Conservation (phyloP, 2,329 filamentous ascomycete species). For the Aspergillus puulaauensis region DNA sequence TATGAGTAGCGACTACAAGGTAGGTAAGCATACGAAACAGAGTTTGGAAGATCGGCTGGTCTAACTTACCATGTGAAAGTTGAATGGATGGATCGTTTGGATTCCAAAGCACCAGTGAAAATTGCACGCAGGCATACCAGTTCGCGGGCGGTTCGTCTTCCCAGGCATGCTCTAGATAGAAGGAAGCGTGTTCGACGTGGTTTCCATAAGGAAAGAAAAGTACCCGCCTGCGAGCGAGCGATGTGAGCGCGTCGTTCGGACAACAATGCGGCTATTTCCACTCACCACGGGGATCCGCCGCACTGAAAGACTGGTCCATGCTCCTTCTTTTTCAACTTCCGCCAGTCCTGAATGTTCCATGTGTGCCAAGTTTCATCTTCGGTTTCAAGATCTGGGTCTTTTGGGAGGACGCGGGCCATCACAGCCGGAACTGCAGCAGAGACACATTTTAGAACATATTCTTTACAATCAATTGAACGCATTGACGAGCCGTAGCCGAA, state of each 20-base stretch:
- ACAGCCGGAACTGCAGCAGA: conserved; percentile 70
- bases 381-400: conserved; percentile 76
- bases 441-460: conserved; percentile 15
- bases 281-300: conserved; percentile 81
- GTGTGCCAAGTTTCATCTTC: conserved; percentile 74
- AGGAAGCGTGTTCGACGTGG: conserved; percentile 87
- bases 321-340: conserved; percentile 71
- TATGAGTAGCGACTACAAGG: conserved; percentile 71
- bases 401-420: conserved; percentile 73
- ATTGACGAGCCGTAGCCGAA: not conserved
- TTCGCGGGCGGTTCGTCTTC: conserved; percentile 76
- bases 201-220: conserved; percentile 96
- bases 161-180: conserved; percentile 95
- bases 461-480: not conserved
- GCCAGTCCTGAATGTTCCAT: conserved; percentile 88
- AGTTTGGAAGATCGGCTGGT: not conserved
- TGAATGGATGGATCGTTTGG: conserved; percentile 86
- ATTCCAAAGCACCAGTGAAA: conserved; percentile 92
- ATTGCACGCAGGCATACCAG: conserved; percentile 96
- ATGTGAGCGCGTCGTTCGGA: conserved; percentile 22
- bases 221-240: conserved; percentile 66
- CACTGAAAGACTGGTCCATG: conserved; percentile 87
- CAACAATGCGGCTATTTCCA: not conserved
- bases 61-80: conserved; percentile 62
- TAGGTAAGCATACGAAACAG: conserved; percentile 7